Conservation (phyloP, 495 filamentous ascomycete genomes). For the Parachaetomium inaequale region DNA sequence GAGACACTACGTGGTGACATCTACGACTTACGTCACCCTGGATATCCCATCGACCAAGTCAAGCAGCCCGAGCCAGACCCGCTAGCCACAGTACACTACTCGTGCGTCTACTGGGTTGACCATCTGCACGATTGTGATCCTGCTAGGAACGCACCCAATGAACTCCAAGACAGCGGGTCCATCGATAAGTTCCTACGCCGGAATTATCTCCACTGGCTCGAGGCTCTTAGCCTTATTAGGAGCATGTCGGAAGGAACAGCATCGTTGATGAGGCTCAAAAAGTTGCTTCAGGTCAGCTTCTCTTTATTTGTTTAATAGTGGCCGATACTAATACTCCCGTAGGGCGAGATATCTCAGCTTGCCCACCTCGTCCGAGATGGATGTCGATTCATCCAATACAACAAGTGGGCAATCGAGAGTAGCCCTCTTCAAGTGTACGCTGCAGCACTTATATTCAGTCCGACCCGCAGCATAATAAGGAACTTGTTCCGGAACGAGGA, state of each 20-base stretch:
- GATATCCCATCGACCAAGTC: conserved; percentile 7
- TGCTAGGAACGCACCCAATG: background rate
- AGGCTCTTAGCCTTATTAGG: conserved; percentile 32
- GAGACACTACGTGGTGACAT: conserved; percentile 4
- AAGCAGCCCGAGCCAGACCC: conserved; percentile 4
- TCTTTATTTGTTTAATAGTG: background rate
- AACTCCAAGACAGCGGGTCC: conserved; percentile 17
- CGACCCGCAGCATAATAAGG: conserved; percentile 26
- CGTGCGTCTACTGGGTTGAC: conserved; percentile 5
- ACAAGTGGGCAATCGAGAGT: conserved; percentile 26
- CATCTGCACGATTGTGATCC: background rate
- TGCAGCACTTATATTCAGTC: conserved; percentile 19
- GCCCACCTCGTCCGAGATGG: conserved; percentile 19
- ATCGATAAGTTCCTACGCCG: background rate
- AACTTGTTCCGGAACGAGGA: conserved; percentile 9
- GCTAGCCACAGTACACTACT: conserved; percentile 9
- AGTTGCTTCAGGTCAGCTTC: conserved; percentile 17
- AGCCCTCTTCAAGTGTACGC: conserved; percentile 18
- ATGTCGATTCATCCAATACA: conserved; percentile 30
- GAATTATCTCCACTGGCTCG: conserved; percentile 28
- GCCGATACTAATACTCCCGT: background rate
- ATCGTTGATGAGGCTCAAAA: conserved; percentile 19
- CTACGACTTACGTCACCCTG: background rate
- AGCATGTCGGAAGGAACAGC: conserved; percentile 24
- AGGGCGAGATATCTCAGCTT: background rate